A percentile compares a stretch with the other conserved stretches of the same genome.
Conservation (phyloP, 805 yeast genomes). For the Lachancea quebecensis region DNA sequence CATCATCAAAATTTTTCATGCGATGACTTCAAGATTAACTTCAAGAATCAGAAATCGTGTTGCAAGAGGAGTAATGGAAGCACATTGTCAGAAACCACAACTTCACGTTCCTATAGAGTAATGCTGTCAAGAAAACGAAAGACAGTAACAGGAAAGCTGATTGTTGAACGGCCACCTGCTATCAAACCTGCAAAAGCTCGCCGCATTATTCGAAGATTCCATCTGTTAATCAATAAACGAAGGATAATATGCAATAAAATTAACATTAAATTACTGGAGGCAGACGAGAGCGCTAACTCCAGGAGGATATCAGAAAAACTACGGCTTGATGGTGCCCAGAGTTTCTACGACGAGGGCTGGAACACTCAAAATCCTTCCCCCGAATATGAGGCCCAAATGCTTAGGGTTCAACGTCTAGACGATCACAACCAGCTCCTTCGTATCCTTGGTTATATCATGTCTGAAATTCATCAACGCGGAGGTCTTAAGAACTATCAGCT, state of each 20-base stretch:
- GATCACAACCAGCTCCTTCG: constrained; percentile 16
- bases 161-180: constrained; percentile 35
- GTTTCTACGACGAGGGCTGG: constrained; percentile 8
- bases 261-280: constrained; percentile 12
- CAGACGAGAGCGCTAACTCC: constrained; percentile 18
- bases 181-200: constrained; percentile 69
- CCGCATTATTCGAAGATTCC: constrained; percentile 70
- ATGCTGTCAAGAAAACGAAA: constrained; percentile 21
- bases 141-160: constrained; percentile 31
- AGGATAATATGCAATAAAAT: constrained; percentile 35
- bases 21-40: constrained; percentile 1
- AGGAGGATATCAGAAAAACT: constrained; percentile 16
- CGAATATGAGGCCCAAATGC: constrained; percentile 12
- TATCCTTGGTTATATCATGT: constrained; percentile 48
- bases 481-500: constrained; percentile 74
- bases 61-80: not conserved
- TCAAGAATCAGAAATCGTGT: not conserved
- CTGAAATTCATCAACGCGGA: constrained; percentile 58
- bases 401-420: constrained; percentile 9
- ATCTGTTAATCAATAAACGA: constrained; percentile 56
- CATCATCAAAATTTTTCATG: constrained; percentile 1
- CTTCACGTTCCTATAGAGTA: not conserved
- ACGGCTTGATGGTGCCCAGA: constrained; percentile 7
- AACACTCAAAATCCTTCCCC: constrained; percentile 7
- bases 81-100: not conserved